Evolutionary conservation across 2,329 filamentous ascomycete species (phyloP).

Genomic region (Fusarium sp.): DNA sequence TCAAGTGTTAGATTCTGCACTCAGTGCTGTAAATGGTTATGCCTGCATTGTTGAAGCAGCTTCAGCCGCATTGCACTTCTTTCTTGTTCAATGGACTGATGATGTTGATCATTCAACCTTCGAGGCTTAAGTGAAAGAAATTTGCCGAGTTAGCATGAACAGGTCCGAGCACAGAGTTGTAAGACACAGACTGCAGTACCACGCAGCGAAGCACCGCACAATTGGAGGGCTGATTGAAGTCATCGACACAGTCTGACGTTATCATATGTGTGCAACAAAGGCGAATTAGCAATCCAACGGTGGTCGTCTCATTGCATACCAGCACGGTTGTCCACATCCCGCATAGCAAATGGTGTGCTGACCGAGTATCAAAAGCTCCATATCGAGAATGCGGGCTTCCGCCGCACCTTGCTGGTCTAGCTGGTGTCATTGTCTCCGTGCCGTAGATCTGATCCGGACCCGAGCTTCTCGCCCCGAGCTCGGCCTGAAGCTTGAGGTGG

Average conservation of each 20-base stretch:
- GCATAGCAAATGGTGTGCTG: slow-evolving; percentile 25
- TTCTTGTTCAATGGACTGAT: slow-evolving; percentile 1
- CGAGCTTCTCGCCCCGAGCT: slow-evolving; percentile 41
- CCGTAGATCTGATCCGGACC: slow-evolving; percentile 36
- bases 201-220: background rate
- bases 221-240: slow-evolving; percentile 10
- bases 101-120: background rate
- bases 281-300: slow-evolving; percentile 1
- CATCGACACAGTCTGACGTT: slow-evolving; percentile 9
- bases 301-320: slow-evolving; percentile 19
- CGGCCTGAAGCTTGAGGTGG: slow-evolving; percentile 42
- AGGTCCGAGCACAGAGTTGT: slow-evolving; percentile 13
- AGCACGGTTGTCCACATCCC: slow-evolving; percentile 26
- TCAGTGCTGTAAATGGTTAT: background rate
- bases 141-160: slow-evolving; percentile 10
- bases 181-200: slow-evolving; percentile 14
- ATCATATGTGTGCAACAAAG: slow-evolving; percentile 28
- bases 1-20: slow-evolving; percentile 8
- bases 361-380: slow-evolving; percentile 17
- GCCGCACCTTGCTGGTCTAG: slow-evolving; percentile 24
- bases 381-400: slow-evolving; percentile 30
- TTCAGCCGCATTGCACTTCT: slow-evolving; percentile 16
- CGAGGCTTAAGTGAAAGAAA: slow-evolving; percentile 8
- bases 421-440: slow-evolving; percentile 19
- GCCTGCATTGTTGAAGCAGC: slow-evolving; percentile 19